Conservation (phyloP, 2,329 filamentous ascomycete species). For the Aspergillus fischeri region DNA sequence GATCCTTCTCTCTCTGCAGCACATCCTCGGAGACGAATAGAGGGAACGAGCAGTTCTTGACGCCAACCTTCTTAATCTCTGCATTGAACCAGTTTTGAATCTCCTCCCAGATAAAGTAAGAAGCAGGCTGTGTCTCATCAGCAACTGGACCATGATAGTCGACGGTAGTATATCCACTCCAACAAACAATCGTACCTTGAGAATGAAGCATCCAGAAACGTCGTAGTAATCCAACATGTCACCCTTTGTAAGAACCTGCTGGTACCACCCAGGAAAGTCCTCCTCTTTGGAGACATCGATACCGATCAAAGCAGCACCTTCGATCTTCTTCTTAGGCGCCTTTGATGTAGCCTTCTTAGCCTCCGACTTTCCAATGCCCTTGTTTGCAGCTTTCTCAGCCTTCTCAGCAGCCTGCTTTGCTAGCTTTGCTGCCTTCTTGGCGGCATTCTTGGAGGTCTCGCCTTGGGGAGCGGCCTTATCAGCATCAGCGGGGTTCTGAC, state of each 20-base stretch:
- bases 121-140: slow-evolving; percentile 48
- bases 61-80: slow-evolving; percentile 83
- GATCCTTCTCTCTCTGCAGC: slow-evolving; percentile 81
- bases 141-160: not conserved
- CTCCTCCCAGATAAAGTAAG: slow-evolving; percentile 64
- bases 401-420: slow-evolving; percentile 39
- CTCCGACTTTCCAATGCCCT: slow-evolving; percentile 42
- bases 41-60: slow-evolving; percentile 94
- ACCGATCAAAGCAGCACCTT: slow-evolving; percentile 68
- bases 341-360: slow-evolving; percentile 43
- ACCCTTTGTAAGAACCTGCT: slow-evolving; percentile 93
- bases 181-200: slow-evolving; percentile 53
- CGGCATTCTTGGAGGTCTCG: slow-evolving; percentile 31
- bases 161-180: not conserved
- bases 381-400: slow-evolving; percentile 45
- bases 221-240: slow-evolving; percentile 98
- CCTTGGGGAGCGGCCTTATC: slow-evolving; percentile 29
- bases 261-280: slow-evolving; percentile 93
- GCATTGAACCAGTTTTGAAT: slow-evolving; percentile 56
- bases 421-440: slow-evolving; percentile 23
- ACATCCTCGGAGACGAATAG: slow-evolving; percentile 93
- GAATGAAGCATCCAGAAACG: slow-evolving; percentile 94
- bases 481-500: slow-evolving; percentile 37
- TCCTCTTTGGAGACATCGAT: slow-evolving; percentile 81
- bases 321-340: slow-evolving; percentile 51